Evolutionary conservation across 2,329 filamentous ascomycete genomes (phyloP).

Genomic region (Capronia epimyces): DNA sequence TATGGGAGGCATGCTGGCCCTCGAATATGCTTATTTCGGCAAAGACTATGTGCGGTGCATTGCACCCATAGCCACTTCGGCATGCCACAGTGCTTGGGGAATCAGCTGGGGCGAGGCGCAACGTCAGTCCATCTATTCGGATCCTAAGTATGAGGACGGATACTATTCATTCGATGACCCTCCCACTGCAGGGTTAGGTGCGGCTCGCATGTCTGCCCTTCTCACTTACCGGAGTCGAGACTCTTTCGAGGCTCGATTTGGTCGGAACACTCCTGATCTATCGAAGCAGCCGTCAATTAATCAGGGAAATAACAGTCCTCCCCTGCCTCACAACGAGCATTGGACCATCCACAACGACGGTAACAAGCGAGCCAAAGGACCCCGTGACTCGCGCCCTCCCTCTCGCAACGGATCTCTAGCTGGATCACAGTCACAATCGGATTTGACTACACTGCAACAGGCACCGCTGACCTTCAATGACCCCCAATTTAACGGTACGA

Average conservation of each 20-base stretch:
- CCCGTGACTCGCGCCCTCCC: constrained; percentile 36
- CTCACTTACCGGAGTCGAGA: constrained; percentile 94
- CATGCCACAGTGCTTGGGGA: constrained; percentile 54
- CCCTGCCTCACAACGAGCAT: constrained; percentile 66
- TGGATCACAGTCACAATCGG: constrained; percentile 15
- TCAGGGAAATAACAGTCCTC: constrained; percentile 15
- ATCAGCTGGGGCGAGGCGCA: constrained; percentile 57
- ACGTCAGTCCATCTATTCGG: constrained; percentile 75
- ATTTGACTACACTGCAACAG: constrained; percentile 17
- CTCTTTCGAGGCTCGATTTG: constrained; percentile 93
- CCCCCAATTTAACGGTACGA: constrained; percentile 66
- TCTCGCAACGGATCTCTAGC: constrained; percentile 29
- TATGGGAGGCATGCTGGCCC: constrained; percentile 55
- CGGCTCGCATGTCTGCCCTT: constrained; percentile 92
- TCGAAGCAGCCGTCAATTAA: constrained; percentile 72
- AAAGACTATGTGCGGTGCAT: constrained; percentile 53
- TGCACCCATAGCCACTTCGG: constrained; percentile 53
- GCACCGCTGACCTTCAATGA: constrained; percentile 47
- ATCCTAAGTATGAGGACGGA: constrained; percentile 96
- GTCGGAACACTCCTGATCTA: constrained; percentile 83
- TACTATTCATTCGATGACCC: constrained; percentile 88
- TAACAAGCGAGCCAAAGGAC: constrained; percentile 59
- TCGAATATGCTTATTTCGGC: constrained; percentile 66
- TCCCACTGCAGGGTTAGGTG: constrained; percentile 78
- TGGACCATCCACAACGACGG: constrained; percentile 81